phyloP scores from a whole-genome alignment of 2,329 filamentous ascomycete genomes.

The Allantophomopsis cytisporea region DNA sequence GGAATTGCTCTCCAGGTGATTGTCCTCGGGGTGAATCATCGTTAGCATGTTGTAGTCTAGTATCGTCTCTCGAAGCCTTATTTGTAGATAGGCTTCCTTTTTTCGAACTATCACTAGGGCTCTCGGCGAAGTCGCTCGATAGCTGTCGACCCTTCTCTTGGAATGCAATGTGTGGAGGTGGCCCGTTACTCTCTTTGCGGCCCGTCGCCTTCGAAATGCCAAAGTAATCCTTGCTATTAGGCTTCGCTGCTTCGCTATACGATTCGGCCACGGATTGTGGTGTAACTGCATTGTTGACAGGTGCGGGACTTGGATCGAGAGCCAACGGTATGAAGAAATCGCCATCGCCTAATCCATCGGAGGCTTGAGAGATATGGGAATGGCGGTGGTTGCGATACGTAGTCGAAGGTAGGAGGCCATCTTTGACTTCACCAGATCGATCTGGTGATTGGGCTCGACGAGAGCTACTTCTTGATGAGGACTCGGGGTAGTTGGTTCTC shows the following conservation, averaged over 20 bases:
- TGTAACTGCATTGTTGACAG: constrained; percentile 26
- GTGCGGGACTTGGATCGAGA: constrained; percentile 53
- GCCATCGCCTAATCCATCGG: constrained; percentile 30
- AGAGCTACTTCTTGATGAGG: constrained; percentile 39
- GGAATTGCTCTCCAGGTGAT: constrained; percentile 46
- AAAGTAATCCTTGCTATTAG: constrained; percentile 39
- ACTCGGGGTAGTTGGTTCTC: constrained; percentile 35
- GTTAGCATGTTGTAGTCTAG: constrained; percentile 13
- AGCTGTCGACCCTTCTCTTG: constrained; percentile 66
- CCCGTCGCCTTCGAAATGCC: constrained; percentile 25
- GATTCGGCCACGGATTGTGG: constrained; percentile 34
- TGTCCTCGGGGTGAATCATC: constrained; percentile 8
- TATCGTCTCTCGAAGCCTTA: constrained; percentile 9
- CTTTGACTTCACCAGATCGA: constrained; percentile 27
- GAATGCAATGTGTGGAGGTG: constrained; percentile 82
- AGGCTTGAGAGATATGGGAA: constrained; percentile 49
- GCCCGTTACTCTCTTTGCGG: constrained; percentile 30
- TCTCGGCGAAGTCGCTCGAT: constrained; percentile 45
- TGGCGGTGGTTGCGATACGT: constrained; percentile 69
- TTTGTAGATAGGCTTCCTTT: constrained; percentile 1
- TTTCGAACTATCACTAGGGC: constrained; percentile 32
- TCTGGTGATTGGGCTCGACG: constrained; percentile 39
- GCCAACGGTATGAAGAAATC: constrained; percentile 68
- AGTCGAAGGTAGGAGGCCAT: constrained; percentile 57
- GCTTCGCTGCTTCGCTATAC: neutral